Evolutionary conservation across 192 early-diverging fungal genomes (phyloP).

Genomic region (Mortierella antarctica): DNA sequence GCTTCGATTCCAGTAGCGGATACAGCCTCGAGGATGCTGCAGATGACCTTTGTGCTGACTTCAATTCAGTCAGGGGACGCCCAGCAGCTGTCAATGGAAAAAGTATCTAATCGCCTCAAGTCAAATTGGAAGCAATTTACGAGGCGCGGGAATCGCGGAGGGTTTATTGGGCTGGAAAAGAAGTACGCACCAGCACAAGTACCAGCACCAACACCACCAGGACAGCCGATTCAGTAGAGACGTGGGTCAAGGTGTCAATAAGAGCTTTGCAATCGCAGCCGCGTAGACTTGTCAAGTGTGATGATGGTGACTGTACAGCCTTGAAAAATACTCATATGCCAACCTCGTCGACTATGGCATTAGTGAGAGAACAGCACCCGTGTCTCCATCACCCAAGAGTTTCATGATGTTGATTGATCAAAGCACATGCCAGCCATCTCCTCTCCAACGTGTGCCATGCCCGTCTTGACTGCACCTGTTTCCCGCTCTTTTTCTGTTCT

Average conservation of each 20-base stretch:
- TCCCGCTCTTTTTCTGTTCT: background rate
- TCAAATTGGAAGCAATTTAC: slow-evolving; percentile 69
- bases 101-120: slow-evolving; percentile 62
- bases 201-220: too few species aligned
- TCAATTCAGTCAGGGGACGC: slow-evolving; percentile 61
- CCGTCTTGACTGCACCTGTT: too few species aligned
- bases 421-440: too few species aligned
- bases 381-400: too few species aligned
- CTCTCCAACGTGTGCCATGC: too few species aligned
- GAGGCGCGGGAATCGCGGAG: slow-evolving; percentile 62
- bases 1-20: slow-evolving; percentile 71
- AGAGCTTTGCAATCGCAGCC: background rate
- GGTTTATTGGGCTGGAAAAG: slow-evolving; percentile 61
- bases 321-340: too few species aligned
- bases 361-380: too few species aligned
- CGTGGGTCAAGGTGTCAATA: background rate
- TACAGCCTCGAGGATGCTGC: slow-evolving; percentile 73
- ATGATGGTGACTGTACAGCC: too few species aligned
- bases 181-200: slow-evolving; percentile 12
- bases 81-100: slow-evolving; percentile 61
- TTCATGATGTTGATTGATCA: too few species aligned
- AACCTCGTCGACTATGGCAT: too few species aligned
- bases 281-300: too few species aligned
- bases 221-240: background rate
- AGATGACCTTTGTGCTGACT: slow-evolving; percentile 76